Conservation (phyloP, 2,329 filamentous ascomycete species). For the Chrysosporium keratinophilum region DNA sequence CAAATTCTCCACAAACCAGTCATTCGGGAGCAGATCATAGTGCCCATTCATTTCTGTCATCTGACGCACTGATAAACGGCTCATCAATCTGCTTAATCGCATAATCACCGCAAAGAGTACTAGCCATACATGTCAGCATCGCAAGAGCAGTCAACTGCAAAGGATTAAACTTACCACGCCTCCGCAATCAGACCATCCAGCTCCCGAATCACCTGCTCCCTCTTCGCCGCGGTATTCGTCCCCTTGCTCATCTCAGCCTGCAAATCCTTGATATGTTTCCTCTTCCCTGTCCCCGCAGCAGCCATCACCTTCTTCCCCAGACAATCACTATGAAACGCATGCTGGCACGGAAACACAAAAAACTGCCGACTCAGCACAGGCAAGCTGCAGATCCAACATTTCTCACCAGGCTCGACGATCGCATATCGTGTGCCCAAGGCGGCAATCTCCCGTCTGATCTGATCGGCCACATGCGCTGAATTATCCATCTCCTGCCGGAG, state of each 20-base stretch:
- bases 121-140: slow-evolving; percentile 28
- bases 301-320: slow-evolving; percentile 76
- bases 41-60: slow-evolving; percentile 73
- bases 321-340: slow-evolving; percentile 94
- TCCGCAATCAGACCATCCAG: slow-evolving; percentile 85
- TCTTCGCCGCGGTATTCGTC: slow-evolving; percentile 50
- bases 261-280: slow-evolving; percentile 71
- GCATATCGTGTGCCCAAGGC: slow-evolving; percentile 81
- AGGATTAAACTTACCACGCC: slow-evolving; percentile 56
- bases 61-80: slow-evolving; percentile 67
- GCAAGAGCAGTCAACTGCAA: neutral
- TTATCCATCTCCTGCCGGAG: slow-evolving; percentile 95
- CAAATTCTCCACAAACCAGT: neutral
- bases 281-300: slow-evolving; percentile 63
- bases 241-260: slow-evolving; percentile 75
- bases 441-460: slow-evolving; percentile 83
- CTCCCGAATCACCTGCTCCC: slow-evolving; percentile 76
- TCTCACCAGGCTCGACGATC: slow-evolving; percentile 91
- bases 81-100: slow-evolving; percentile 91
- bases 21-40: slow-evolving; percentile 35
- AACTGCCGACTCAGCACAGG: slow-evolving; percentile 85
- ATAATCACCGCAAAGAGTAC: slow-evolving; percentile 87
- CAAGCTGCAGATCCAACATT: slow-evolving; percentile 78
- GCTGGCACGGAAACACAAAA: slow-evolving; percentile 97
- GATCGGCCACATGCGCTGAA: slow-evolving; percentile 71